A percentile compares a stretch with the other conserved stretches of the same genome.
Conservation (phyloP, 2,329 filamentous ascomycete genomes). For the Claviceps pusilla region DNA sequence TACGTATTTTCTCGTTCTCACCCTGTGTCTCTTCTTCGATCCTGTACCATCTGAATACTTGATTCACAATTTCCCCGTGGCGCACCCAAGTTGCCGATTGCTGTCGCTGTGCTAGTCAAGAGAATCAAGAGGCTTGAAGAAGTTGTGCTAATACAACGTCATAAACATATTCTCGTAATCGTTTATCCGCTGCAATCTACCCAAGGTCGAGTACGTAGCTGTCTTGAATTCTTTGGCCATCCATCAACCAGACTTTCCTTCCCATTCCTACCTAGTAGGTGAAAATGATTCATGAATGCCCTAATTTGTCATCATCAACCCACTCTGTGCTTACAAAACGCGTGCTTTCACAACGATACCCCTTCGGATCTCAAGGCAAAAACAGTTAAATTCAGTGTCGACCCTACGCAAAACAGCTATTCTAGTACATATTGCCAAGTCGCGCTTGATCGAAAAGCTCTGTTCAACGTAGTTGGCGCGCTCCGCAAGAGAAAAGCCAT, state of each 20-base stretch:
- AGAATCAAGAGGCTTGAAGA: neutral
- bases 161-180: neutral
- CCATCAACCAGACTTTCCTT: neutral
- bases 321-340: neutral
- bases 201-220: neutral
- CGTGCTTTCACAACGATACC: neutral
- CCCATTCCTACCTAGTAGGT: neutral
- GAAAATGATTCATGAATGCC: neutral
- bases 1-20: neutral
- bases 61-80: neutral
- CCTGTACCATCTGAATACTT: neutral
- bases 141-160: neutral
- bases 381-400: neutral
- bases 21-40: neutral
- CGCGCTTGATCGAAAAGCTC: neutral
- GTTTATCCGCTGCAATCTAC: neutral
- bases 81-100: neutral
- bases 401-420: neutral
- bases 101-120: neutral
- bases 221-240: neutral
- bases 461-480: neutral
- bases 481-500: slow-evolving; percentile 7
- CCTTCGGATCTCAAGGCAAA: neutral
- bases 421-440: neutral
- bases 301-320: neutral